Evolutionary conservation across 148 eudicot species (phyloP), one percentile per base, ranked within the genome.

Genomic region (Bassia scoparia): DNA sequence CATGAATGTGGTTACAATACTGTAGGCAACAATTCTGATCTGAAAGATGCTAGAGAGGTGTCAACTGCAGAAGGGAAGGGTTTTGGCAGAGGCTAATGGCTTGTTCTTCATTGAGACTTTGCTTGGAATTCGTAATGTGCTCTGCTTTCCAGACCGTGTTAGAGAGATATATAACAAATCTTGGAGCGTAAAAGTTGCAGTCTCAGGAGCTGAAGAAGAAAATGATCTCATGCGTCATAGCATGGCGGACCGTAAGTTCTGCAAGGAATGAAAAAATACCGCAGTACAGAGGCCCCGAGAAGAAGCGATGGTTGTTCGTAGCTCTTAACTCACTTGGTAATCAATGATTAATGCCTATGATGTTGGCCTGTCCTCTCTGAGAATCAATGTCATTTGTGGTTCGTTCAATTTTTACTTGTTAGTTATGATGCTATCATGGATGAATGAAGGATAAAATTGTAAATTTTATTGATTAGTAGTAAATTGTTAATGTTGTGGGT

Each of bases 1-100:
- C 80, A 94, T 94, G 98, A 94, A 94, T 44, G 98, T 94, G 66
- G 97, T 94, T 23, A 91, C 96, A 0, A 89, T 94, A 83, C 87
- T 16, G 93, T 94, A 5, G 98, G 96, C 29, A 94, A 94, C 85
- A 94, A 94, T 76, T 82, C 93, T 0, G 98, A 94, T 80, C 87
- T 94, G 21, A 86, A 82, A 77, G 97, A 94, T 68, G 89, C 84
- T 20, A 90, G 97, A 56, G 98, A 94, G 80, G 97, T 94, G 68
- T 56, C 90, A 26, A 89, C 97, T 23, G 86, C 90, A 6, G 96
- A 94, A 80, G 98, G 98, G 61, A 94, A 88, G 78, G 64, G 71
- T 23, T n/a, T 74, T 94, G 69, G 98, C 98, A 0, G 97, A 94
- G 78, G 78, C 89, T 38, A 89, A 94, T 68, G 96, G 93, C 43